Conservation (phyloP, 2,329 filamentous ascomycete genomes). For the Alternaria atra region DNA sequence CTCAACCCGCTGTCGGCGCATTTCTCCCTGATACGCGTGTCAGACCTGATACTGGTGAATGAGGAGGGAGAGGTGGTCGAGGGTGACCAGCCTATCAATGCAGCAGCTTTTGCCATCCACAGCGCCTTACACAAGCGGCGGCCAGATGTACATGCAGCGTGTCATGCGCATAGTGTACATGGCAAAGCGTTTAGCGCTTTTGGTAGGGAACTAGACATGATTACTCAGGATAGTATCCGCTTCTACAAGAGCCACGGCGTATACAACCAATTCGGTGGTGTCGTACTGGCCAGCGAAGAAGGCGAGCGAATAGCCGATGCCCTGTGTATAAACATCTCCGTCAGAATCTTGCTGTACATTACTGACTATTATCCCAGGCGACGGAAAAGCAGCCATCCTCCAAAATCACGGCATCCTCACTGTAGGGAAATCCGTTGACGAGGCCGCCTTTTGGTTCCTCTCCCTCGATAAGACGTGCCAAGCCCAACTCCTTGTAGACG, state of each 20-base stretch:
- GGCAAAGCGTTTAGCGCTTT: slow-evolving; percentile 60
- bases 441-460: slow-evolving; percentile 58
- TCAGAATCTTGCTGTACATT: not conserved
- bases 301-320: slow-evolving; percentile 56
- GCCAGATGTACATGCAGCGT: slow-evolving; percentile 54
- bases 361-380: slow-evolving; percentile 15
- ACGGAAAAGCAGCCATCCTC: slow-evolving; percentile 50
- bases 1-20: slow-evolving; percentile 57
- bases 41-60: slow-evolving; percentile 56
- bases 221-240: slow-evolving; percentile 58
- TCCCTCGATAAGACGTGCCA: slow-evolving; percentile 58
- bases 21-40: slow-evolving; percentile 55
- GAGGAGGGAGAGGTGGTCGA: slow-evolving; percentile 54
- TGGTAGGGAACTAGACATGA: slow-evolving; percentile 57
- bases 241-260: slow-evolving; percentile 55
- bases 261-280: slow-evolving; percentile 53
- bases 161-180: slow-evolving; percentile 57
- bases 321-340: slow-evolving; percentile 28
- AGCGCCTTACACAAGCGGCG: slow-evolving; percentile 52
- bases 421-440: slow-evolving; percentile 52
- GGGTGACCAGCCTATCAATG: slow-evolving; percentile 55
- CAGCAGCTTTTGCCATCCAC: slow-evolving; percentile 59
- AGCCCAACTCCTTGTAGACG: slow-evolving; percentile 56
- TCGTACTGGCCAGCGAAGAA: slow-evolving; percentile 55
- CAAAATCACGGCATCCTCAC: slow-evolving; percentile 54